A percentile compares a stretch with the other conserved stretches of the same genome.
Evolutionary conservation across 306 rosid species (phyloP).

Genomic region (Albizia julibrissin): DNA sequence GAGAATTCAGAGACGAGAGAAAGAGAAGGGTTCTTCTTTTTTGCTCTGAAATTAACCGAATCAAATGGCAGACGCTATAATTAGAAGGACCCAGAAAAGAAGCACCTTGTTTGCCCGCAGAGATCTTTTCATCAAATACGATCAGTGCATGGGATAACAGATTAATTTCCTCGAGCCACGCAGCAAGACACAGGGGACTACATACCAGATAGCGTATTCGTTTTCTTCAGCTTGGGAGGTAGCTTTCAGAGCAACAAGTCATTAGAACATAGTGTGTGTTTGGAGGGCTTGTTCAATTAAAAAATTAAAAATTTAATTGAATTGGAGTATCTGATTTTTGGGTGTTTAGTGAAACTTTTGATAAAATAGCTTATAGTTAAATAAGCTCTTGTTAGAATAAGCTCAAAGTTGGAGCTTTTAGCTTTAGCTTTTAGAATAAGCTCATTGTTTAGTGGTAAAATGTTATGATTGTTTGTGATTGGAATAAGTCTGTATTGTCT

Average conservation of each 20-base stretch:
- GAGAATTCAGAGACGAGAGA: background rate
- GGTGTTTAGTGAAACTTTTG: no score
- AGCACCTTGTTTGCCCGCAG: background rate
- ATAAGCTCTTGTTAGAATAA: no score
- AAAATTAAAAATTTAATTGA: no score
- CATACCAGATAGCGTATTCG: background rate
- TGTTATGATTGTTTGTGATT: no score
- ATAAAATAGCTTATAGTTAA: no score
- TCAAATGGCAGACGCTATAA: background rate
- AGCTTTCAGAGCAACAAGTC: background rate
- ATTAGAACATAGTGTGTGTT: no score
- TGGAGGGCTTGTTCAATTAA: no score
- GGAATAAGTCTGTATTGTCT: no score
- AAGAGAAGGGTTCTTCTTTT: background rate
- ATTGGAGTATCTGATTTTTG: no score
- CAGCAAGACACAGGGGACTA: background rate
- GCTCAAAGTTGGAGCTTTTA: no score
- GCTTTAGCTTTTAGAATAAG: no score
- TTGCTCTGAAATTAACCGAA: background rate
- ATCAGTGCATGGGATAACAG: background rate
- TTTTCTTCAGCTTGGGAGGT: background rate
- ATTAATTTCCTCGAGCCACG: background rate
- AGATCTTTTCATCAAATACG: background rate
- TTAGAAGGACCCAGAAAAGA: background rate
- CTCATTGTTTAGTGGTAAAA: no score